A percentile compares a stretch with the other conserved stretches of the same genome.
phyloP scores from a whole-genome alignment of 192 early-diverging fungal species.

The Podila verticillata region DNA sequence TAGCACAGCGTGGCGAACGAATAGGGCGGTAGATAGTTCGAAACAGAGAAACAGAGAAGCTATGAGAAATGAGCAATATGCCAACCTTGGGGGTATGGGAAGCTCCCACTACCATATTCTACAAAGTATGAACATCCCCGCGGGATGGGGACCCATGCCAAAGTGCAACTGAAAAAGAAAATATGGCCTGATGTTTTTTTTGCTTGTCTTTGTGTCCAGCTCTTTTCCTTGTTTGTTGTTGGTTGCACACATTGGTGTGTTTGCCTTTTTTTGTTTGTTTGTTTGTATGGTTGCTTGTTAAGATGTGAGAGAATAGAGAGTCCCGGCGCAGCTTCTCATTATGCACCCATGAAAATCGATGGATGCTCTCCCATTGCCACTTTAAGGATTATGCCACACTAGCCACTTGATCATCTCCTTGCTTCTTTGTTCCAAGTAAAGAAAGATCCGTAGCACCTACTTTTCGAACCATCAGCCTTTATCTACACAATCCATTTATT shows the following conservation, averaged over 20 bases:
- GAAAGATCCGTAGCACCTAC: too few species aligned
- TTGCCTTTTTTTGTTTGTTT: neutral
- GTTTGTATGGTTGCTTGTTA: neutral
- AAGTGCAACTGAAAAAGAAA: neutral
- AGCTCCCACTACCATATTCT: neutral
- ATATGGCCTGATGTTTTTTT: constrained; percentile 21
- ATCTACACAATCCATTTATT: too few species aligned
- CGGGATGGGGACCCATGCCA: neutral
- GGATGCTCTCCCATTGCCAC: too few species aligned
- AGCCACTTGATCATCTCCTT: too few species aligned
- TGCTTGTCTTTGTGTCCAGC: neutral
- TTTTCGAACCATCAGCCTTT: too few species aligned
- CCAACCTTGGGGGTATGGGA: neutral
- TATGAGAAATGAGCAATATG: neutral
- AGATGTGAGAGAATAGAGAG: neutral
- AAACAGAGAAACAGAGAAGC: neutral
- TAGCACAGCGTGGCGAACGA: constrained; percentile 29
- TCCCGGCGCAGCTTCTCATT: too few species aligned
- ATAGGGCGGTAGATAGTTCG: neutral
- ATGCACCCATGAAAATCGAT: too few species aligned
- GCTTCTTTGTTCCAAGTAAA: too few species aligned
- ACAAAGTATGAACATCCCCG: neutral
- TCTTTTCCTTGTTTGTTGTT: neutral
- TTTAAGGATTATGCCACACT: too few species aligned
- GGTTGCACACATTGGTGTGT: neutral